Percentiles rank a stretch among this genome's conserved stretches.
Conservation (phyloP, 2,329 filamentous ascomycete species). For the Monilinia vaccinii-corymbosi region DNA sequence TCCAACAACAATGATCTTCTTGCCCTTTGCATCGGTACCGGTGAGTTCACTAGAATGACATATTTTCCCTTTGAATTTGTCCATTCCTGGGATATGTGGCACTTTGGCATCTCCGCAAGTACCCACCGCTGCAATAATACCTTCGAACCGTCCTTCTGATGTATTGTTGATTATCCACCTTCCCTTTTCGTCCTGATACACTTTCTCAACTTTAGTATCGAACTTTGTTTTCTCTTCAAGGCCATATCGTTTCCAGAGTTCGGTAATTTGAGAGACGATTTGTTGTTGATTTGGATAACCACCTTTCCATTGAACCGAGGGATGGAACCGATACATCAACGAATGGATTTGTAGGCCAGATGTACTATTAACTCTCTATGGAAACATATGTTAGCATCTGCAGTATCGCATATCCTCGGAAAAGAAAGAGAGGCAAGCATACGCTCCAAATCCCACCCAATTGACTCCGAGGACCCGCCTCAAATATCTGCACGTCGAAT, state of each 20-base stretch:
- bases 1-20: conserved; percentile 68
- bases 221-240: conserved; percentile 65
- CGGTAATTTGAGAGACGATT: conserved; percentile 62
- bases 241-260: conserved; percentile 67
- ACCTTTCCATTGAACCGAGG: conserved; percentile 61
- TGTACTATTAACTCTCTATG: conserved; percentile 67
- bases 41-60: conserved; percentile 70
- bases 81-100: conserved; percentile 60
- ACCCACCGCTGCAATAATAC: conserved; percentile 68
- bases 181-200: conserved; percentile 59
- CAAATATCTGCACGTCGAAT: conserved; percentile 73
- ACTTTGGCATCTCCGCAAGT: conserved; percentile 74
- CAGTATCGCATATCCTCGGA: background rate
- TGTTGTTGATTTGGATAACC: conserved; percentile 73
- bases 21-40: conserved; percentile 61
- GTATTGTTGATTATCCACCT: conserved; percentile 72
- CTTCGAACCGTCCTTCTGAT: conserved; percentile 64
- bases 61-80: conserved; percentile 61
- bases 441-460: conserved; percentile 77
- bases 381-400: background rate
- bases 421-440: conserved; percentile 26
- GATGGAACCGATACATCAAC: conserved; percentile 82
- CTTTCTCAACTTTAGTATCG: conserved; percentile 56
- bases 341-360: conserved; percentile 78
- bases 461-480: conserved; percentile 55